Evolutionary conservation across 129 eudicot genomes (phyloP).

Genomic region (Ambrosia artemisiifolia): DNA sequence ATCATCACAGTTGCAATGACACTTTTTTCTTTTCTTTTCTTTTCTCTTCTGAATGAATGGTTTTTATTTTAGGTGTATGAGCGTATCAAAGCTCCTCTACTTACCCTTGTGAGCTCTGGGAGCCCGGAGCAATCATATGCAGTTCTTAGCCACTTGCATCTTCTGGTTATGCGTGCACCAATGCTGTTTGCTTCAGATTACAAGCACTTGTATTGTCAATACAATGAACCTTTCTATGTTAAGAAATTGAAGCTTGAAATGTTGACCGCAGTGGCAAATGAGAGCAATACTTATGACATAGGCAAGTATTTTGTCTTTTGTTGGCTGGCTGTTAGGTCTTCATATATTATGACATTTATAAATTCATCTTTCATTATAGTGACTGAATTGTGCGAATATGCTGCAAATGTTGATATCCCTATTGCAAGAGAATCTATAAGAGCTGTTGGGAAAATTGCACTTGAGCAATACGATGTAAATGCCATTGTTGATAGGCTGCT

Average conservation of each 20-base stretch:
- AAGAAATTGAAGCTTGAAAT: constrained; percentile 96
- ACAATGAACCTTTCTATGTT: constrained; percentile 93
- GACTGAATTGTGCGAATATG: constrained; percentile 98
- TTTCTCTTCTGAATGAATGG: neutral
- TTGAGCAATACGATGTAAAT: constrained; percentile 94
- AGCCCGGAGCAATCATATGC: constrained; percentile 96
- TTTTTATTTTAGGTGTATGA: constrained; percentile 74
- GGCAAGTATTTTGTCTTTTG: constrained; percentile 42
- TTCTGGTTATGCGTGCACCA: constrained; percentile 97
- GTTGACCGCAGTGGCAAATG: constrained; percentile 95
- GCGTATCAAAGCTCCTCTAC: constrained; percentile 91
- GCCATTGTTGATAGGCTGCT: constrained; percentile 99
- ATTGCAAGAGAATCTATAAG: constrained; percentile 97
- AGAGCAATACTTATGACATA: constrained; percentile 92
- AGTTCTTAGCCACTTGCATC: constrained; percentile 88
- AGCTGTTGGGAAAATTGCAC: constrained; percentile 98
- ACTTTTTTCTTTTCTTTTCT: too few relatives aligned
- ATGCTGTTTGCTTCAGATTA: constrained; percentile 90
- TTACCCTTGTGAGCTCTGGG: constrained; percentile 92
- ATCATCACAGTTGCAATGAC: neutral
- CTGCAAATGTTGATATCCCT: constrained; percentile 95
- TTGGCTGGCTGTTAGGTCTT: constrained; percentile 16
- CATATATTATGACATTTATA: neutral
- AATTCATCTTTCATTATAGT: constrained; percentile 40
- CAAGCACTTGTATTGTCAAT: constrained; percentile 95